Evolutionary conservation across 208 protist genomes (phyloP).

Genomic region (Acanthamoeba royreba): DNA sequence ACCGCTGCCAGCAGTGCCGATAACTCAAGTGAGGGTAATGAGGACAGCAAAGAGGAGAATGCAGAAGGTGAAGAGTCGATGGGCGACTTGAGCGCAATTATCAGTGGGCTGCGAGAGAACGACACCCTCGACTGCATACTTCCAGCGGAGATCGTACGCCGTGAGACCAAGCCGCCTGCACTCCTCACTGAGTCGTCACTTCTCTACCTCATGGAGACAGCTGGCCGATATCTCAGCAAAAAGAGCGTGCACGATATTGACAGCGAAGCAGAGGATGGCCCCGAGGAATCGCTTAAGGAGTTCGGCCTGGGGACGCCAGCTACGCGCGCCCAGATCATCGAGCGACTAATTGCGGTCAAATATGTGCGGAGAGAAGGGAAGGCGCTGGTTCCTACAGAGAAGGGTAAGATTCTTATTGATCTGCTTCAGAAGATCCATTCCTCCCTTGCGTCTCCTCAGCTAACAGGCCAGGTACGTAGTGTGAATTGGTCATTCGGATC

Average conservation of each 20-base stretch:
- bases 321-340: constrained; percentile 28
- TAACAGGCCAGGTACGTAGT: constrained; percentile 14
- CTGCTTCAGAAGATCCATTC: constrained; percentile 17
- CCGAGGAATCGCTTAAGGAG: constrained; percentile 22
- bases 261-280: not conserved
- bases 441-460: not conserved
- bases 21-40: not conserved
- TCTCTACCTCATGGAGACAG: constrained; percentile 41
- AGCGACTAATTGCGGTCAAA: constrained; percentile 11
- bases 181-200: constrained; percentile 20
- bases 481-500: too few relatives aligned
- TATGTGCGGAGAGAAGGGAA: constrained; percentile 22
- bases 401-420: constrained; percentile 37
- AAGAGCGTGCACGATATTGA: not conserved
- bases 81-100: not conserved
- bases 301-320: constrained; percentile 41
- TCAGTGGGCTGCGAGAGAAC: not conserved
- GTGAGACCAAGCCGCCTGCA: not conserved
- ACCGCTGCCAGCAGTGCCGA: not conserved
- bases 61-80: not conserved
- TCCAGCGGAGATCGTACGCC: not conserved
- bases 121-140: constrained; percentile 29
- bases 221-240: not conserved
- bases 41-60: not conserved
- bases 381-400: constrained; percentile 39